Percentiles rank a stretch among this genome's conserved stretches.
Conservation (phyloP, 148 eudicot genomes). For the Rhododendron griersonianum region DNA sequence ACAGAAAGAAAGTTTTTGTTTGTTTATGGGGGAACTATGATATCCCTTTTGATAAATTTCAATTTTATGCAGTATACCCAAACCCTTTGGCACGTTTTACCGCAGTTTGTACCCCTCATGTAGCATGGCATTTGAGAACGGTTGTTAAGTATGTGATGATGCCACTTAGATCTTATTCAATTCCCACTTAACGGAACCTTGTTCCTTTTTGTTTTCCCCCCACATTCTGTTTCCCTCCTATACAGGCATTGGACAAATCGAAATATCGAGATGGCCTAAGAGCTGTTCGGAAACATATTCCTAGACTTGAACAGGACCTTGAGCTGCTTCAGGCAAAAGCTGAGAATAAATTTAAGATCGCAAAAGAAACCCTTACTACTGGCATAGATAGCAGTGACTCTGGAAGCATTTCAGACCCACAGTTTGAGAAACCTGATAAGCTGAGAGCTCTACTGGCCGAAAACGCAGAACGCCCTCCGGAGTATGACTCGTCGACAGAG, state of each 20-base stretch:
- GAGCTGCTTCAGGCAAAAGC: slow-evolving; percentile 59
- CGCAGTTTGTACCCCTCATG: neutral
- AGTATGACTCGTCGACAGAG: slow-evolving; percentile 30
- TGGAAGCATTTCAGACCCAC: slow-evolving; percentile 17
- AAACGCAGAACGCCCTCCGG: slow-evolving; percentile 26
- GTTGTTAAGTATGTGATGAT: neutral
- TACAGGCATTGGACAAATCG: slow-evolving; percentile 94
- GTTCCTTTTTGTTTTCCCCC: neutral
- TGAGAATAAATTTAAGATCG: slow-evolving; percentile 20
- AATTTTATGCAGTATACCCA: neutral
- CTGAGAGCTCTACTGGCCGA: slow-evolving; percentile 49
- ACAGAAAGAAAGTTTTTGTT: neutral
- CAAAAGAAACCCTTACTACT: slow-evolving; percentile 21
- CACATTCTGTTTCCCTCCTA: neutral
- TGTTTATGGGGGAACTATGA: neutral
- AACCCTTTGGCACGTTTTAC: neutral
- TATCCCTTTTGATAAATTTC: neutral
- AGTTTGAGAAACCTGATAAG: slow-evolving; percentile 41
- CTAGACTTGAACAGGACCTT: slow-evolving; percentile 82
- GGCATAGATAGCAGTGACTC: slow-evolving; percentile 14
- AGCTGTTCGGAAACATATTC: slow-evolving; percentile 72
- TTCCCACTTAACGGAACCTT: neutral
- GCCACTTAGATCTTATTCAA: neutral
- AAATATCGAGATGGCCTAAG: slow-evolving; percentile 68
- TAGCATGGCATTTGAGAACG: neutral